Evolutionary conservation across 495 filamentous ascomycete species (phyloP).

Genomic region (Tuber calosporum): DNA sequence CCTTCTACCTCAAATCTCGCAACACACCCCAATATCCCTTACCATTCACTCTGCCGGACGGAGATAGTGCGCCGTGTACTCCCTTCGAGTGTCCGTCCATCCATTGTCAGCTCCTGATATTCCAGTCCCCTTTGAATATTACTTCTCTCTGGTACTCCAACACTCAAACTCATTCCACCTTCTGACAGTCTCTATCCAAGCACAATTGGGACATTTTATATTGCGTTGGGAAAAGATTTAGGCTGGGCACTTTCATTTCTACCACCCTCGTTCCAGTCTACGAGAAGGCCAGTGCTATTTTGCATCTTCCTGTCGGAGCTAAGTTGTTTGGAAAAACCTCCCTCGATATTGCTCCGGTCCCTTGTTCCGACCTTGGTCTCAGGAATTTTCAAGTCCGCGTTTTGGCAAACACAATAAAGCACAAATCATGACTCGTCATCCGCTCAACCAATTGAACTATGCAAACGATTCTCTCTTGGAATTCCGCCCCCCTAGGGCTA

Average conservation of each 20-base stretch:
- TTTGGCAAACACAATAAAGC: background rate
- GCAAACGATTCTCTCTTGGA: slow-evolving; percentile 23
- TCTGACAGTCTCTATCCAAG: background rate
- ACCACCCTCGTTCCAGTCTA: background rate
- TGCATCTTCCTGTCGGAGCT: background rate
- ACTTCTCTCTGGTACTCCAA: background rate
- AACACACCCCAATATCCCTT: background rate
- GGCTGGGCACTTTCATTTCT: background rate
- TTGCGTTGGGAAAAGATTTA: background rate
- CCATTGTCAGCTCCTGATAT: background rate
- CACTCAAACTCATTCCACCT: background rate
- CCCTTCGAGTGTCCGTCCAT: background rate
- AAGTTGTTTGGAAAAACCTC: background rate
- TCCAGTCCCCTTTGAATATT: background rate
- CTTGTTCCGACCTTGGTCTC: background rate
- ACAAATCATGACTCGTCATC: slow-evolving; percentile 27
- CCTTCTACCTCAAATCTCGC: background rate
- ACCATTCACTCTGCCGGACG: slow-evolving; percentile 26
- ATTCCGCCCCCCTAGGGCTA: slow-evolving; percentile 32
- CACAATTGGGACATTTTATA: background rate
- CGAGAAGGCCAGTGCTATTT: background rate
- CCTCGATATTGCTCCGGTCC: background rate
- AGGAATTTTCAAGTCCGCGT: slow-evolving; percentile 5
- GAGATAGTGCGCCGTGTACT: slow-evolving; percentile 19
- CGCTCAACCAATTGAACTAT: slow-evolving; percentile 35